Evolutionary conservation across 768 basidiomycete genomes (phyloP), one percentile per base, ranked within the genome.

Genomic region (Tricholoma hemisulphureum): DNA sequence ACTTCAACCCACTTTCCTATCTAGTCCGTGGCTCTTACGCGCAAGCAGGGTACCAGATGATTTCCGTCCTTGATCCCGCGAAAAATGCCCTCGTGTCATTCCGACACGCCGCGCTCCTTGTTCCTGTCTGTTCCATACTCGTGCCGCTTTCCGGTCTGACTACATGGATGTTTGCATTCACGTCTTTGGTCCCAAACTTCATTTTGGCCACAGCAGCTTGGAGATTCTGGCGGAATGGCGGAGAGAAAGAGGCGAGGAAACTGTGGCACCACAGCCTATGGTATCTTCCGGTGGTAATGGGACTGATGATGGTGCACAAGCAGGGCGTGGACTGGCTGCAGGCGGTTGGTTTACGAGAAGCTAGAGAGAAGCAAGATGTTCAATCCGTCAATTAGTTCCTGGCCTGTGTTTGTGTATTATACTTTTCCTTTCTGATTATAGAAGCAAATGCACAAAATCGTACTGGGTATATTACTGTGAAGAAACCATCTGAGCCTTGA

Each of bases 291-390:
- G 88, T 89, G 6, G 77, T 98, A 6, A 78, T 98, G 60, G 93
- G 86, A 2, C 76, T 98, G 63, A 94, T 95, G 91, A 94, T 99
- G 92, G 77, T 90, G 55, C 94, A 96, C 73, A 98, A 98, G 75
- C 85, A 88, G 65, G 89, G 90, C 0, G 77, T 90, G 63, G 86
- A 89, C 61, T 94, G 91, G 92, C 63, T 78, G 23, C 74, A 82
- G 45, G 89, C 87, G 86, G 29, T 85, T 8, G 80, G 83, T 9
- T 51, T 81, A 23, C 62, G 62, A n/a, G 58, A 68, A 16, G 64
- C 64, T 26, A 68, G 73, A 39, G 65, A 66, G 26, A 58, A 64
- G 28, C 61, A 60, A 32, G 55, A 60, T 6, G 37, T 21, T 20
- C 20, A 21, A 43, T 6, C 24, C 37, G 9, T 49, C 26, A 28